Evolutionary conservation across 257 asterid species (phyloP).

Genomic region (Haberlea rhodopensis): DNA sequence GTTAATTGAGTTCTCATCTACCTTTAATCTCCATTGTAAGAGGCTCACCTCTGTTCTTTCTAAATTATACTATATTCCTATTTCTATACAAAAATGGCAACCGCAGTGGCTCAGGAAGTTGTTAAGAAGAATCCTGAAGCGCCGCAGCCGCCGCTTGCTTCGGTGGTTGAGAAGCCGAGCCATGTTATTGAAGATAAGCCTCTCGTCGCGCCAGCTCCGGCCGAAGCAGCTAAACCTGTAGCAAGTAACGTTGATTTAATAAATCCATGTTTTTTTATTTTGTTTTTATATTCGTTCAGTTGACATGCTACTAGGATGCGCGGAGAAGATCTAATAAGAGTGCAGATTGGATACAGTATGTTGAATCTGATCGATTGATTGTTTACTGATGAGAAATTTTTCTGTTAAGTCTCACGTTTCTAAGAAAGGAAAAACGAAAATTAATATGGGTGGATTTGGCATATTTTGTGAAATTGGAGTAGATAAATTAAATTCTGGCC

Average conservation of each 20-base stretch:
- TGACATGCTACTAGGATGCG: no score
- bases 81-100: no score
- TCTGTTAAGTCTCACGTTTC: not conserved
- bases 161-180: conserved; percentile 15
- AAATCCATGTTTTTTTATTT: not conserved
- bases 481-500: not conserved
- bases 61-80: no score
- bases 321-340: not conserved
- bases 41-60: no score
- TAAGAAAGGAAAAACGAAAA: not conserved
- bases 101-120: no score
- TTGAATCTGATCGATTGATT: no score
- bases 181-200: not conserved
- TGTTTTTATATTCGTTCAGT: no score
- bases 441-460: not conserved
- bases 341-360: not conserved
- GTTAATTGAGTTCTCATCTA: no score
- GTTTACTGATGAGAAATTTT: no score
- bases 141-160: conserved; percentile 37
- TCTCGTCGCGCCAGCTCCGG: not conserved
- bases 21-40: no score
- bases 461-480: not conserved
- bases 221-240: not conserved
- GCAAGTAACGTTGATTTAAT: not conserved
- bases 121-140: no score